Evolutionary conservation across 768 basidiomycete species (phyloP).

Genomic region (Inosperma sp.): DNA sequence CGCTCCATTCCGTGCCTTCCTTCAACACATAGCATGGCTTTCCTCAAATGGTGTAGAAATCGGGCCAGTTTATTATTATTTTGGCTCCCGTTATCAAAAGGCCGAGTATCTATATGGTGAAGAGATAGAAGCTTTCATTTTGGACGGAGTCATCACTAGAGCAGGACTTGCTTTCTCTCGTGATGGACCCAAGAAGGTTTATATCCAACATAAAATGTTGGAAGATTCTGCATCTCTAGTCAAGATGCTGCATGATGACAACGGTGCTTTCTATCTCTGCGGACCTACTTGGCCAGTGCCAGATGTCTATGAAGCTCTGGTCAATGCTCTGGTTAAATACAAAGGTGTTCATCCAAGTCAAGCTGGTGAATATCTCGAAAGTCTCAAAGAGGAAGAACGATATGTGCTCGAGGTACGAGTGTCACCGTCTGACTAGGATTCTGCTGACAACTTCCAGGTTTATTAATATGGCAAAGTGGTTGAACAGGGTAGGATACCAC

Average conservation of each 20-base stretch:
- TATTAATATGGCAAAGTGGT: slow-evolving; percentile 20
- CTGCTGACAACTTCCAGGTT: slow-evolving; percentile 19
- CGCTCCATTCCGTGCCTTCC: slow-evolving; percentile 98
- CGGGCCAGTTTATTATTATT: slow-evolving; percentile 97
- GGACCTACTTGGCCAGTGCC: slow-evolving; percentile 99
- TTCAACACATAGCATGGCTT: slow-evolving; percentile 90
- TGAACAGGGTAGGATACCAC: neutral
- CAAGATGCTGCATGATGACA: slow-evolving; percentile 63
- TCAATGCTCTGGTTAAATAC: slow-evolving; percentile 71
- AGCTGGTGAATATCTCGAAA: slow-evolving; percentile 82
- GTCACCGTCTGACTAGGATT: slow-evolving; percentile 12
- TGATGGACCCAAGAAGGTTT: slow-evolving; percentile 88
- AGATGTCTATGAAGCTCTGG: slow-evolving; percentile 91
- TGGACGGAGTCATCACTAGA: slow-evolving; percentile 77
- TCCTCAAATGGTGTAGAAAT: slow-evolving; percentile 69
- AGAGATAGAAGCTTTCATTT: slow-evolving; percentile 91
- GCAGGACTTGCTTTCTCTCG: slow-evolving; percentile 96
- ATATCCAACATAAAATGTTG: slow-evolving; percentile 98
- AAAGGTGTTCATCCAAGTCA: slow-evolving; percentile 56
- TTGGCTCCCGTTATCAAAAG: slow-evolving; percentile 92
- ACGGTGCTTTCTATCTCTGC: slow-evolving; percentile 92
- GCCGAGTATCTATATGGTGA: slow-evolving; percentile 97
- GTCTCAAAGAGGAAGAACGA: slow-evolving; percentile 92
- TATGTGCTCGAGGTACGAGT: slow-evolving; percentile 96
- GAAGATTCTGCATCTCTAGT: slow-evolving; percentile 80